Evolutionary conservation across 306 rosid species (phyloP), one percentile per base, ranked within the genome.

Genomic region (Macrotyloma uniflorum): DNA sequence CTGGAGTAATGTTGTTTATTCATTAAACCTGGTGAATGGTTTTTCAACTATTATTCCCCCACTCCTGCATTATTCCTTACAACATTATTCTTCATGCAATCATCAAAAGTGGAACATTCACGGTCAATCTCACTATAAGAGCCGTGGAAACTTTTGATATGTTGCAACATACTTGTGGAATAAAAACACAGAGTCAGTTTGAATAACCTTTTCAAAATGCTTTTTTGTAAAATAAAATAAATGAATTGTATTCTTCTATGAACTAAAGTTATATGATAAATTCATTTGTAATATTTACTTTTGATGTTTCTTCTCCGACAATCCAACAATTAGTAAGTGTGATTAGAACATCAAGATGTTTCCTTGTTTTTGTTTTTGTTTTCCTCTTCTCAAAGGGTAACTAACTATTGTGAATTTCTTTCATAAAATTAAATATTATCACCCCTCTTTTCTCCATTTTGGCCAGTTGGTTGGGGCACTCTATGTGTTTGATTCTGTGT

Each of bases 41-140:
- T 33, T 53, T 28, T 70, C 82, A 51, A 70, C 12, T 33, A 62
- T 76, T 53, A 63, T 69, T 73, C 74, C 45, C 23, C 64, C 54
- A 67, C 69, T 49, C 22, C 20, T 0, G 6, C 40, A 23, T 19
- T 63, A 58, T 43, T 74, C 59, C 35, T 45, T 45, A 45, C 42
- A 13, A 28, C 63, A 47, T 67, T 68, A 68, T 81, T 81, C 79
- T 47, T 65, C 73, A 42, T 50, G 75, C 61, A 43, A 80, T 73
- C 57, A 51, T 70, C 45, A 42, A 64, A 80, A 80, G 67, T 62
- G 59, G 83, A 53, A 72, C 74, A 53, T 38, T 65, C 50, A 63
- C 6, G 10, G 16, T 80, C 75, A 74, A 73, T 53, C 78, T 79
- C 66, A 49, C 24, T 65, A 71, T 63, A 42, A 63, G 26, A 33